Percentiles rank a stretch among this genome's conserved stretches.
These are phyloP conservation scores for Echeveria elegans DNA, from an alignment of 164 flowering plant species.

Conservation along the genomic window DNA sequence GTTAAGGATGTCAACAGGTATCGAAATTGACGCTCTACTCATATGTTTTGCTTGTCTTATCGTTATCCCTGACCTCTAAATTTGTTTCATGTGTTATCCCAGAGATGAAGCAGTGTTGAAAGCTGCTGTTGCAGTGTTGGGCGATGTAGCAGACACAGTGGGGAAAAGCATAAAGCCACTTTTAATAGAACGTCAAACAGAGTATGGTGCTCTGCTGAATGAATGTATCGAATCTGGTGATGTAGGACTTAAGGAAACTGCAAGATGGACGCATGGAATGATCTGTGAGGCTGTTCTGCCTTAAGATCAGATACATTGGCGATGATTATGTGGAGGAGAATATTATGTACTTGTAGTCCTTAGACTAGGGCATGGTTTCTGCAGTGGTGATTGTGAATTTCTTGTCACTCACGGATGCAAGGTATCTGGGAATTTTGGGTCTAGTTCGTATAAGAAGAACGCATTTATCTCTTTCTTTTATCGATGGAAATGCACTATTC, in stretches of 20 bases:
- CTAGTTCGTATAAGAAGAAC: too few species aligned
- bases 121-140: conserved; percentile 76
- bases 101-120: conserved; percentile 76
- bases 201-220: conserved; percentile 36
- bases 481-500: too few species aligned
- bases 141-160: too few species aligned
- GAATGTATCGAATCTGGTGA: conserved; percentile 73
- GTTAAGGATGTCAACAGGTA: conserved; percentile 54
- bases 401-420: too few species aligned
- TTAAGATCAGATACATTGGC: conserved; percentile 13
- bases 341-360: too few species aligned
- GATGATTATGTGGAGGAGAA: too few species aligned
- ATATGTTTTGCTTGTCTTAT: background rate
- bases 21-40: background rate
- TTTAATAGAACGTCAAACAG: conserved; percentile 33
- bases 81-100: conserved; percentile 6
- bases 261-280: conserved; percentile 75
- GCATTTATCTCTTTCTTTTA: too few species aligned
- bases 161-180: too few species aligned
- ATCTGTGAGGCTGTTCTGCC: conserved; percentile 53
- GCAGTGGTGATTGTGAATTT: too few species aligned
- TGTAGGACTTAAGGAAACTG: conserved; percentile 70
- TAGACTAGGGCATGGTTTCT: too few species aligned
- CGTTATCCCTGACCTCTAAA: background rate
- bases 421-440: too few species aligned